These are phyloP conservation scores for Cerioporus squamosus DNA, from an alignment of 1,284 basidiomycete genomes.

Conservation along the genomic window DNA sequence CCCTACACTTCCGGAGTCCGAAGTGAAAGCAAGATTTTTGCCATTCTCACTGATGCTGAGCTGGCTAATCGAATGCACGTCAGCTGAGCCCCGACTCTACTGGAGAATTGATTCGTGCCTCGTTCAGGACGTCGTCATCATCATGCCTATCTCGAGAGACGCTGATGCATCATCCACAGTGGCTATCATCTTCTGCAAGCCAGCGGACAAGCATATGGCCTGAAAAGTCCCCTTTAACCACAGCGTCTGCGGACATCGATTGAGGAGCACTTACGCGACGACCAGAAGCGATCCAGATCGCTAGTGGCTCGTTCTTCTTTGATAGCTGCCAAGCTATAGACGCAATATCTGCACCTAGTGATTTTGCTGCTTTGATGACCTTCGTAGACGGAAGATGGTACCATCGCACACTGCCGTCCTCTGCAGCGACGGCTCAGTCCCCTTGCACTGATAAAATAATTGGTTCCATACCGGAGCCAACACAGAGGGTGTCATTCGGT, in stretches of 20 bases:
- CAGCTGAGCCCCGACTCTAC: neutral
- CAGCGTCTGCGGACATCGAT: neutral
- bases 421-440: slow-evolving; percentile 37
- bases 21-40: slow-evolving; percentile 66
- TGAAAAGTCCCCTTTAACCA: slow-evolving; percentile 3
- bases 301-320: slow-evolving; percentile 41
- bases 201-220: slow-evolving; percentile 30
- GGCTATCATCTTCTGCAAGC: slow-evolving; percentile 26
- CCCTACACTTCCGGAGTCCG: slow-evolving; percentile 71
- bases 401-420: slow-evolving; percentile 71
- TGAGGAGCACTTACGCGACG: slow-evolving; percentile 52
- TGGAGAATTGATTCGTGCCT: slow-evolving; percentile 46
- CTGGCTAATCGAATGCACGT: slow-evolving; percentile 49
- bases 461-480: slow-evolving; percentile 29
- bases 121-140: slow-evolving; percentile 67
- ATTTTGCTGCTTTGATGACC: slow-evolving; percentile 66
- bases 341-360: slow-evolving; percentile 60
- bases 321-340: slow-evolving; percentile 54
- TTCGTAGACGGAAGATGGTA: slow-evolving; percentile 63
- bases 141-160: slow-evolving; percentile 50
- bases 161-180: slow-evolving; percentile 49
- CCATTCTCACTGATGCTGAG: slow-evolving; percentile 59
- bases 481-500: slow-evolving; percentile 18
- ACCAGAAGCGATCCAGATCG: slow-evolving; percentile 68
- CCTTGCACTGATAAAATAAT: neutral